A percentile compares a stretch with the other conserved stretches of the same genome.
Evolutionary conservation across 177 flowering plant species (phyloP).

Genomic region (Tripterygium wilfordii): DNA sequence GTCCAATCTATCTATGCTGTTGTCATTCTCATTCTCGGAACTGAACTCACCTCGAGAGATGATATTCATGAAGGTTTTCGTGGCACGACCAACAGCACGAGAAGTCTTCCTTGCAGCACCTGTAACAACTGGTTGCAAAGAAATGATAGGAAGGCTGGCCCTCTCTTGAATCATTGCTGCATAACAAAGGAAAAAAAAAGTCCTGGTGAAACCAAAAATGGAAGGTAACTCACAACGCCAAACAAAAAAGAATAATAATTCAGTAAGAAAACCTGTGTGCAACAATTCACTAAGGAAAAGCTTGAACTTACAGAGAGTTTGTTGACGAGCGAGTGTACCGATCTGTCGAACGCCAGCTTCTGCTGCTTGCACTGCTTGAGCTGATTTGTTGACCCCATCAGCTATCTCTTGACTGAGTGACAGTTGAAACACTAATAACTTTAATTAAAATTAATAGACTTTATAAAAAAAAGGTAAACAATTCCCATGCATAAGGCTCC

Average conservation of each 20-base stretch:
- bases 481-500: too few species aligned
- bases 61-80: constrained; percentile 56
- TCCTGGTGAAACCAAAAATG: too few species aligned
- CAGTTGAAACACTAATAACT: not conserved
- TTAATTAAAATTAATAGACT: not conserved
- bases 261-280: too few species aligned
- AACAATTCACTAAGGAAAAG: too few species aligned
- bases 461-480: not conserved
- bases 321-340: constrained; percentile 68
- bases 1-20: too few species aligned
- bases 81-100: constrained; percentile 71
- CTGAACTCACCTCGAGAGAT: constrained; percentile 47
- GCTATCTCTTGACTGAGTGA: constrained; percentile 77
- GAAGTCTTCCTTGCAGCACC: constrained; percentile 94
- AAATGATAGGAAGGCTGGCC: constrained; percentile 71
- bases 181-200: too few species aligned
- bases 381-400: constrained; percentile 79
- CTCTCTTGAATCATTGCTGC: constrained; percentile 90
- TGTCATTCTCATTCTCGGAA: constrained; percentile 27
- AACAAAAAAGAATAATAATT: too few species aligned
- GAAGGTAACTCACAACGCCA: too few species aligned
- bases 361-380: constrained; percentile 86
- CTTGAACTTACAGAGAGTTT: constrained; percentile 64
- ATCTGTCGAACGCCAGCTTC: constrained; percentile 80
- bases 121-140: constrained; percentile 71